A percentile compares a stretch with the other conserved stretches of the same genome.
Conservation (phyloP, 805 yeast species). For the Candida multigemmis region DNA sequence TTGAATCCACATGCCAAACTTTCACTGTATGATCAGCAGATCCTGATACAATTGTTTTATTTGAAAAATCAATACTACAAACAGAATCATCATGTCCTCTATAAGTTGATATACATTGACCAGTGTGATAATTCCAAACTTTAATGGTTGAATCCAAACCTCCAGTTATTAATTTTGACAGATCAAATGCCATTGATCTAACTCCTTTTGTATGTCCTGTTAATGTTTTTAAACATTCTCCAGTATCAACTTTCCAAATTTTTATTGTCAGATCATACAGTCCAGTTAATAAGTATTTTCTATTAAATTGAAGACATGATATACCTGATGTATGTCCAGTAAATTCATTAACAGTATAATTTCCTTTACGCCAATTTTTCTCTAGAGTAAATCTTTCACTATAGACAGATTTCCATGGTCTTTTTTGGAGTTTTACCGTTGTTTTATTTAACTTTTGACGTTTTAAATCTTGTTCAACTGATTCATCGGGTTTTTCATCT, state of each 20-base stretch:
- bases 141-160: conserved; percentile 86
- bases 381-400: conserved; percentile 87
- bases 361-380: conserved; percentile 89
- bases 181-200: conserved; percentile 76
- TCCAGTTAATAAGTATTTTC: conserved; percentile 74
- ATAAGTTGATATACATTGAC: conserved; percentile 89
- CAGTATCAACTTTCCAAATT: conserved; percentile 86
- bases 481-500: not conserved
- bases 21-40: conserved; percentile 88
- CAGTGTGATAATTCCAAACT: conserved; percentile 94
- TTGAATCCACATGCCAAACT: conserved; percentile 92
- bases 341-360: conserved; percentile 53
- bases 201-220: conserved; percentile 89
- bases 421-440: conserved; percentile 15
- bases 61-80: conserved; percentile 69
- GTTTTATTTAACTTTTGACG: conserved; percentile 2
- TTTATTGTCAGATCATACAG: conserved; percentile 85
- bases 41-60: conserved; percentile 82
- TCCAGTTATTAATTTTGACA: conserved; percentile 83
- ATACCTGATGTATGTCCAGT: conserved; percentile 84
- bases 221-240: conserved; percentile 67
- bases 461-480: conserved; percentile 1
- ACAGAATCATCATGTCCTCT: conserved; percentile 88
- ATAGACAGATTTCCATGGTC: conserved; percentile 96
- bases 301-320: conserved; percentile 78